Conservation (phyloP, 768 basidiomycete species). For the Serendipita sp. region DNA sequence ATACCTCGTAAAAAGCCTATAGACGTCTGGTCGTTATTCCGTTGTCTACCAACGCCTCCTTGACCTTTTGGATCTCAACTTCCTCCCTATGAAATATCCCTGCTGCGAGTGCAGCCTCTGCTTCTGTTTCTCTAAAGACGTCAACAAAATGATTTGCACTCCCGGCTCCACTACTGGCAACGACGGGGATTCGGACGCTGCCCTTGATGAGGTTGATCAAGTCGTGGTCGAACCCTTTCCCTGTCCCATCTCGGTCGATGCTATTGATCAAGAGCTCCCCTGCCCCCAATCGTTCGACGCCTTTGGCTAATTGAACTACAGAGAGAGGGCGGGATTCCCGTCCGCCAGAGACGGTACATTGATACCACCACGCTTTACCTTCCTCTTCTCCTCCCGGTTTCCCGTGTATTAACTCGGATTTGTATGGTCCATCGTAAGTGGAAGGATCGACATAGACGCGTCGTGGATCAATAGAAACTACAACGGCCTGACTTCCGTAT, state of each 20-base stretch:
- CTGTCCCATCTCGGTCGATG: slow-evolving; percentile 91
- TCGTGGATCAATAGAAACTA: slow-evolving; percentile 90
- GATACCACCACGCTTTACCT: slow-evolving; percentile 92
- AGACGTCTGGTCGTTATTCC: slow-evolving; percentile 32
- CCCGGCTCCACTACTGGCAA: slow-evolving; percentile 92
- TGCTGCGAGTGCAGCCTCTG: slow-evolving; percentile 86
- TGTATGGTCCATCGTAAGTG: slow-evolving; percentile 52
- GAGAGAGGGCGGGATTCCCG: slow-evolving; percentile 70
- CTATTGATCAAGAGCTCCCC: slow-evolving; percentile 92
- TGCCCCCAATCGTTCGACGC: slow-evolving; percentile 80
- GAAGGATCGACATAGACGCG: slow-evolving; percentile 58
- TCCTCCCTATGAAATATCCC: slow-evolving; percentile 92
- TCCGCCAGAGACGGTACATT: slow-evolving; percentile 91
- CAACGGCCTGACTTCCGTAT: slow-evolving; percentile 94
- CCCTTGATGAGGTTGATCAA: slow-evolving; percentile 59
- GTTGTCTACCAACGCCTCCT: slow-evolving; percentile 32
- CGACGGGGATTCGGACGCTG: slow-evolving; percentile 74
- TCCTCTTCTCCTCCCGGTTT: slow-evolving; percentile 34
- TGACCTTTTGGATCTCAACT: slow-evolving; percentile 71
- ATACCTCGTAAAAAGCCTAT: background rate
- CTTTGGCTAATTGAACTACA: slow-evolving; percentile 77
- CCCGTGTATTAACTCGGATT: slow-evolving; percentile 38
- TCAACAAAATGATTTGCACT: slow-evolving; percentile 66
- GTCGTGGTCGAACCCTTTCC: slow-evolving; percentile 78
- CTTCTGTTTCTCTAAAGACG: slow-evolving; percentile 62